Evolutionary conservation across 768 basidiomycete genomes (phyloP), one percentile per base, ranked within the genome.

Genomic region (Leccinellum luteum): DNA sequence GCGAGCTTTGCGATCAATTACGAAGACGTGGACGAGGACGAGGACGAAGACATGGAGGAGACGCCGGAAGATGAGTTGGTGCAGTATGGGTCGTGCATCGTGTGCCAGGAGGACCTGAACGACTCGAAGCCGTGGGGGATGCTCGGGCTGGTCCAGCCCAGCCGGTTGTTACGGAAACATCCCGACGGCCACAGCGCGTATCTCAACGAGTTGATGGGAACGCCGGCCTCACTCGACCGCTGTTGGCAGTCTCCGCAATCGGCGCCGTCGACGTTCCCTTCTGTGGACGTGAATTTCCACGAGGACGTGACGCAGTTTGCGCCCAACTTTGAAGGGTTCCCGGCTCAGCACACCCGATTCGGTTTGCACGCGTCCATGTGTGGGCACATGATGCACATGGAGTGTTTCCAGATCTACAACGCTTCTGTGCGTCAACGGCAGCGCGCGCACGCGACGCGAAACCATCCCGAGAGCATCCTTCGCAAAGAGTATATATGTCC

Each of bases 401-500:
- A 89, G 43, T 98, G 97, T 73, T 96, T 98, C 78, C 87, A 89
- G 50, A 87, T 88, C 2, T 98, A 98, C 72, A 94, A 84, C 61
- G 70, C 81, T 2, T 95, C 94, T 17, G 87, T 98, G 53, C 83
- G 92, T 47, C 87, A 90, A 60, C 88, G 95, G 13, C 94, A 96
- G 68, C 83, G 90, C 8, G 80, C 88, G 0, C 96, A 98, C 64
- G 85, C 90, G 6, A 93, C 93, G 6, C 78, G 97, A 38, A 93
- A 94, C 62, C 96, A 97, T 67, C 95, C 97, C 0, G 96, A 98
- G 70, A 90, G 86, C 65, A 92, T 94, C n/a, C 85, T 89, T 15
- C 82, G 97, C 41, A 89, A 90, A 63, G 97, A 99, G 66, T 98
- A 88, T 74, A 90, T 98, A 48, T 99, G 97, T 64, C 97, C 97